phyloP scores from a whole-genome alignment of 1,284 basidiomycete genomes.

The Trichosporon sp. region DNA sequence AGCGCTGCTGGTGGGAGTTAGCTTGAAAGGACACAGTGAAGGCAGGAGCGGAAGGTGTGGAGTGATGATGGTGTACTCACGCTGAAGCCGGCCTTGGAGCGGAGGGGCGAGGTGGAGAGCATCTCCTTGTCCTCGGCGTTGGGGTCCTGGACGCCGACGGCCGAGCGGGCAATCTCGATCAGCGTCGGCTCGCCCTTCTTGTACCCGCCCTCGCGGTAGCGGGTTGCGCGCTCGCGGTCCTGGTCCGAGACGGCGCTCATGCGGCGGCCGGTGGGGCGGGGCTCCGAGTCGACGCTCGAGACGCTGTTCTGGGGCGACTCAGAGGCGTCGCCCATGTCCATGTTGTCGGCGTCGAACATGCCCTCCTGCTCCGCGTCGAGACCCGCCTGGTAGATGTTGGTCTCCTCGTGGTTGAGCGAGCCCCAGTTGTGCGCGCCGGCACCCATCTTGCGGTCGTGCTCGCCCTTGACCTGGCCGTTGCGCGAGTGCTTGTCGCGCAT shows the following conservation, averaged over 20 bases:
- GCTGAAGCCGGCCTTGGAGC: constrained; percentile 45
- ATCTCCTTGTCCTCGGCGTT: constrained; percentile 42
- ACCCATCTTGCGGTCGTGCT: constrained; percentile 69
- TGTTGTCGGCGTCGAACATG: constrained; percentile 59
- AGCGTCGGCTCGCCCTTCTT: constrained; percentile 64
- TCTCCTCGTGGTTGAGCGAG: constrained; percentile 65
- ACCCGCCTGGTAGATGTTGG: constrained; percentile 56
- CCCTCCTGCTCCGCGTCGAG: constrained; percentile 56
- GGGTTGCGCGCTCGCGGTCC: constrained; percentile 62
- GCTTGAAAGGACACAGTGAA: background rate
- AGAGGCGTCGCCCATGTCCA: constrained; percentile 19
- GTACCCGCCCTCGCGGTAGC: constrained; percentile 49
- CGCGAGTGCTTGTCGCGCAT: constrained; percentile 72
- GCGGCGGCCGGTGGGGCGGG: constrained; percentile 42
- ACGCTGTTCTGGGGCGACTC: constrained; percentile 29
- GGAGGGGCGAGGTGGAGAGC: constrained; percentile 56
- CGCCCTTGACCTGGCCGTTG: constrained; percentile 69
- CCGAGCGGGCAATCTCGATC: constrained; percentile 75
- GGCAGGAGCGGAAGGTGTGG: too few species aligned
- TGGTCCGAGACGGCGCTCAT: constrained; percentile 62
- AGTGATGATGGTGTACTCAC: too few species aligned
- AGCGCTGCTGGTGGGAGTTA: constrained; percentile 16
- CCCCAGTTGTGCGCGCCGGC: constrained; percentile 84
- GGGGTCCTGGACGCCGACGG: constrained; percentile 69
- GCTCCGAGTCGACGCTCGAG: constrained; percentile 37